phyloP scores from a whole-genome alignment of 192 early-diverging fungal genomes.

The Backusella luteola region DNA sequence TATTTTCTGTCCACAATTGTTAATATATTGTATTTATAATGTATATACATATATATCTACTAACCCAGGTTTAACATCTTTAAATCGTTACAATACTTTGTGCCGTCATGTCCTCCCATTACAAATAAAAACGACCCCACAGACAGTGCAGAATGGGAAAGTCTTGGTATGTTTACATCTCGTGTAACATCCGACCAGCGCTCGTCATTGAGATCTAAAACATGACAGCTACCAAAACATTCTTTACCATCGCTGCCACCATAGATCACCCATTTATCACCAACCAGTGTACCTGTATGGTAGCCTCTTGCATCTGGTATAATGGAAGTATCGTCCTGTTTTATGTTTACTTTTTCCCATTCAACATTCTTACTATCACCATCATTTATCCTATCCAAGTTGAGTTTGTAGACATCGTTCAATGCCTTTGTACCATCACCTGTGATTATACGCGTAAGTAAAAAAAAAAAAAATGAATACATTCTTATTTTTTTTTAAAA shows the following conservation, averaged over 20 bases:
- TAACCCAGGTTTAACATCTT: conserved; percentile 75
- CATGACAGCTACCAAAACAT: conserved; percentile 64
- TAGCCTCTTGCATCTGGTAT: conserved; percentile 77
- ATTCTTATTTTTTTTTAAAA: no score
- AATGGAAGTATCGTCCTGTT: conserved; percentile 13
- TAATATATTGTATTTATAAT: not conserved
- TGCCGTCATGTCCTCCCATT: conserved; percentile 84
- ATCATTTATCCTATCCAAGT: conserved; percentile 28
- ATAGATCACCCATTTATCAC: conserved; percentile 75
- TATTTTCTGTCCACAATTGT: conserved; percentile 49
- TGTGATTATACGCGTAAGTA: no score
- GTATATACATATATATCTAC: not conserved
- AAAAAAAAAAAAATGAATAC: no score
- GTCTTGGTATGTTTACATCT: conserved; percentile 61
- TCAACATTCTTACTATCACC: not conserved
- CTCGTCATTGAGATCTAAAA: conserved; percentile 53
- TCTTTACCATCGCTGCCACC: conserved; percentile 86
- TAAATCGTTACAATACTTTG: conserved; percentile 73
- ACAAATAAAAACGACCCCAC: conserved; percentile 88
- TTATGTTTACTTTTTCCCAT: not conserved
- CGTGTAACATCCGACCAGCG: conserved; percentile 65
- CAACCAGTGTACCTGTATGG: conserved; percentile 80
- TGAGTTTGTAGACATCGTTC: conserved; percentile 68
- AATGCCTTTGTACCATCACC: conserved; percentile 81
- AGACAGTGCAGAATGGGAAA: conserved; percentile 78